Evolutionary conservation across 345 rosid genomes (phyloP), one percentile per base, ranked within the genome.

Genomic region (Melaleuca alternifolia): DNA sequence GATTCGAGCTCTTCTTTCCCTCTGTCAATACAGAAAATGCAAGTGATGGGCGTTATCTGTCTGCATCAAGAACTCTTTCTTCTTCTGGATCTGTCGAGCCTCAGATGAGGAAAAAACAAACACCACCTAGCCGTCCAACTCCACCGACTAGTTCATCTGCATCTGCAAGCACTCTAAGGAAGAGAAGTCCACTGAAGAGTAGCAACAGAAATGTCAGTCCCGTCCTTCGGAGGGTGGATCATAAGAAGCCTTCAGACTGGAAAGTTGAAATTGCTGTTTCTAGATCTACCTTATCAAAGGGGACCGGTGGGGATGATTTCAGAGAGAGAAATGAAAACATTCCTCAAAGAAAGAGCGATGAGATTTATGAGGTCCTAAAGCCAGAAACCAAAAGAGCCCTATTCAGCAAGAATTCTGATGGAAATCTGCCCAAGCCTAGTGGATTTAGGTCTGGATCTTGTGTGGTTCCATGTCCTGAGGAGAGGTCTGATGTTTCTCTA

Each of bases 401-500:
- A 85, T 91, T 92, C 62, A 71, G 85, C 88, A 93, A 87, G 91
- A 92, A 85, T 88, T 91, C 89, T 46, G 93, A 94, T 61, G 94
- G 91, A 33, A 95, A 87, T 87, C 87, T 51, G 83, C 92, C 91
- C 54, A 95, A 88, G 91, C 85, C 89, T 85, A 93, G 92, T 85
- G 93, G 93, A 44, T 85, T 89, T 50, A 92, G 88, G 90, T 90
- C 94, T 88, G 93, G 94, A 88, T 91, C 95, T 89, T 92, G 98
- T 20, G 92, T 93, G 79, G 89, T 88, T 87, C 94, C 95, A 56
- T 90, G 84, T 88, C 84, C 89, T 4, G 93, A 91, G 87, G 96
- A 90, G 85, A 91, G 84, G 50, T 82, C 83, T 6, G 91, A 86
- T 61, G 90, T 88, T 65, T 82, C 92, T 61, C 91, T n/a, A 54